A percentile compares a stretch with the other conserved stretches of the same genome.
Evolutionary conservation across 2,329 filamentous ascomycete species (phyloP).

Genomic region (Penicillium sp.): DNA sequence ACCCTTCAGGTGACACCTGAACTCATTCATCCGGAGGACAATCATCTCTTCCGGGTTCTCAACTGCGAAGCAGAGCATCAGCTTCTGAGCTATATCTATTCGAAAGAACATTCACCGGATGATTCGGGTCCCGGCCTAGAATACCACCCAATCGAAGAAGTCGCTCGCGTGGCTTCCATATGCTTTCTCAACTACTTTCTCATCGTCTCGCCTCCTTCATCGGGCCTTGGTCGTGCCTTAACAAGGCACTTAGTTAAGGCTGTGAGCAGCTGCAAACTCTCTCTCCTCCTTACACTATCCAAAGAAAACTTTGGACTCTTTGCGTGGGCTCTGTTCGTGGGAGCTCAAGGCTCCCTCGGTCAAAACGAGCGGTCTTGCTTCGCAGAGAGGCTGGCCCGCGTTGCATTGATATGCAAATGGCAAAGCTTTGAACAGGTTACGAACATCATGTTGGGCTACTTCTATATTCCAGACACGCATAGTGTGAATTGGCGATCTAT

Average conservation of each 20-base stretch:
- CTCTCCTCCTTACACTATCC: slow-evolving; percentile 12
- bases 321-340: slow-evolving; percentile 35
- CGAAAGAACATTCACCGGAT: neutral
- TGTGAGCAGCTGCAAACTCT: slow-evolving; percentile 18
- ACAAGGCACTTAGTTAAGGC: slow-evolving; percentile 30
- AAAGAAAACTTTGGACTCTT: slow-evolving; percentile 25
- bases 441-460: slow-evolving; percentile 25
- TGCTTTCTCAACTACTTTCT: slow-evolving; percentile 33
- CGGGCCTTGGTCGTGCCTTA: slow-evolving; percentile 34
- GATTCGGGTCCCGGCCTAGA: slow-evolving; percentile 2
- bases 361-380: slow-evolving; percentile 33
- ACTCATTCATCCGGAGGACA: slow-evolving; percentile 25
- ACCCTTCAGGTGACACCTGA: slow-evolving; percentile 22
- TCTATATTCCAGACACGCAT: slow-evolving; percentile 28
- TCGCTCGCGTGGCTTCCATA: slow-evolving; percentile 32
- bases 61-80: slow-evolving; percentile 39
- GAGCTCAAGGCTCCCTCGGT: slow-evolving; percentile 30
- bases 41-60: slow-evolving; percentile 33
- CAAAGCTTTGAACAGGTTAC: slow-evolving; percentile 30
- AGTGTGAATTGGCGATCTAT: slow-evolving; percentile 26
- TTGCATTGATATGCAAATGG: slow-evolving; percentile 31
- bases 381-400: slow-evolving; percentile 25
- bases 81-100: slow-evolving; percentile 38
- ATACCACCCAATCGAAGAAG: slow-evolving; percentile 29
- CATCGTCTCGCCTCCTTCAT: slow-evolving; percentile 34